Base-by-base conservation (phyloP, 257 asterid genomes). In the Solanum raphanifolium region DNA sequence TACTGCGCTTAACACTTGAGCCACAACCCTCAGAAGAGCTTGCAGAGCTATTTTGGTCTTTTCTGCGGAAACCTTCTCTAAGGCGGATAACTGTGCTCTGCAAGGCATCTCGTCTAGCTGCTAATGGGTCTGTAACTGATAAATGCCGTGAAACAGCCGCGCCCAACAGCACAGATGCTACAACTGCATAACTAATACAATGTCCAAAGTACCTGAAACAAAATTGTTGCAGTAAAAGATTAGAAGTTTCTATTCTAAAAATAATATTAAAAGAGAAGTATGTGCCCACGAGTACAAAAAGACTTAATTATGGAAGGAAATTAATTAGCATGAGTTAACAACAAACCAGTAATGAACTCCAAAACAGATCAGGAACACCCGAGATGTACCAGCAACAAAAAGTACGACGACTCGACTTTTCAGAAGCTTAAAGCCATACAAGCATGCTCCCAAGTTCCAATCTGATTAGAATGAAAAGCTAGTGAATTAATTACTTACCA, bases 21-120 rank as follows among this genome's bases (percentile, higher is more conserved):
- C 99, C 98, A 91, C 98, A 95, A 84, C 98, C 99, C 89, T 96
- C 99, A 68, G 99, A 97, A 62, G 99, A 96, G 94, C 98, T 96
- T 85, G 98, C 95, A 72, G 99, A 96, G 91, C 96, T 93, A 90
- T 93, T 94, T 86, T 93, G 98, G 86, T 96, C 99, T 85, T 96
- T 97, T 89, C 90, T 96, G 21, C 98, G 98, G 87, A 97, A 97
- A 86, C 99, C 98, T 90, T 96, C 98, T 92, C 99, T 91, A 38
- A 97, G 96, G 88, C 99, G 99, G 88, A 96, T 94, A 66, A 97
- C 99, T 9, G 99, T 97, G 87, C 98, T 94, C 93, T 96, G 96
- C 91, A 97, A 88, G 65, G 99, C 99, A 87, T 97, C 99, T 91
- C 99, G 93, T 93, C 99, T 96, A 21, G 99, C 99, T 76, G 97